Evolutionary conservation across 371 early-diverging fungal species (phyloP).

Genomic region (Mucor piriformis): DNA sequence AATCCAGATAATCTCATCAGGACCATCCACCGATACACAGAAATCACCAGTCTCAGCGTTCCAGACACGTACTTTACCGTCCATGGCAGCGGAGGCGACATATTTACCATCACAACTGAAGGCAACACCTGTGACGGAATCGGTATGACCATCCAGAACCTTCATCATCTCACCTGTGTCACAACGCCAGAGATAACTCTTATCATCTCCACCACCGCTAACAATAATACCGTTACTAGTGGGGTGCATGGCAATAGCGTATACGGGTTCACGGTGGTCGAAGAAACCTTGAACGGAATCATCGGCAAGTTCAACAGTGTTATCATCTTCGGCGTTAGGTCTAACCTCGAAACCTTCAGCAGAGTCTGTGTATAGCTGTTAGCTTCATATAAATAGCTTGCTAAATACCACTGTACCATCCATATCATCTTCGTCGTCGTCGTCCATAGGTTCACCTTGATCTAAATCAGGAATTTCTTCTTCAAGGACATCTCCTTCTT

Average conservation of each 20-base stretch:
- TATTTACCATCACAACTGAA: constrained; percentile 87
- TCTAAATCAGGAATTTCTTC: constrained; percentile 47
- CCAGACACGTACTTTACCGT: constrained; percentile 91
- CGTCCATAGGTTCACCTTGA: constrained; percentile 46
- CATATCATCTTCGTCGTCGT: constrained; percentile 41
- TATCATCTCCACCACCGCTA: constrained; percentile 95
- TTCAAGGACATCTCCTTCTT: constrained; percentile 34
- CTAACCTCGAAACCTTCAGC: constrained; percentile 39
- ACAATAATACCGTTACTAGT: constrained; percentile 63
- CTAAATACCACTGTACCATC: constrained; percentile 21
- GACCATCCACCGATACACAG: constrained; percentile 81
- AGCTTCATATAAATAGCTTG: neutral
- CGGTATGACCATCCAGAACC: constrained; percentile 74
- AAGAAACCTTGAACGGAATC: constrained; percentile 95
- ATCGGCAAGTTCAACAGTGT: constrained; percentile 73
- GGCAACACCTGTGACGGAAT: constrained; percentile 85
- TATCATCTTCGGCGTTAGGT: constrained; percentile 56
- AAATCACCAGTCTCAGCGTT: constrained; percentile 63
- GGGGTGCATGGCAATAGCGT: constrained; percentile 85
- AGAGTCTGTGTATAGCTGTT: neutral
- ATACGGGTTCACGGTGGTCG: constrained; percentile 90
- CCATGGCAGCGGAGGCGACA: constrained; percentile 95
- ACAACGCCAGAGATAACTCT: constrained; percentile 86
- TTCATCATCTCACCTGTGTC: constrained; percentile 80
- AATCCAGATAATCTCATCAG: constrained; percentile 85